Conservation (phyloP, 2,329 filamentous ascomycete species). For the Plenodomus biglobosus region DNA sequence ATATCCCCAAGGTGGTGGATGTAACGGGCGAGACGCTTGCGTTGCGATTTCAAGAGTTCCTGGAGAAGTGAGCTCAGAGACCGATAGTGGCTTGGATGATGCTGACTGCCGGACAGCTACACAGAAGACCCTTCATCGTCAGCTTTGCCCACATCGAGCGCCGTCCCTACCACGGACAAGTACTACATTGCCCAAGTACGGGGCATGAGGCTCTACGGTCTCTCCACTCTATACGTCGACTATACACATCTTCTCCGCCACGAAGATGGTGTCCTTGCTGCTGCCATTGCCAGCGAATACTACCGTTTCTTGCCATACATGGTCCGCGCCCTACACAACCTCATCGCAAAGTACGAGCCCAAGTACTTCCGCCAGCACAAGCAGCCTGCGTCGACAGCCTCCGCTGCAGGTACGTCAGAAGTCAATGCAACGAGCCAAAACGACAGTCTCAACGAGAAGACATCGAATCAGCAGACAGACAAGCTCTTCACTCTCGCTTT, state of each 20-base stretch:
- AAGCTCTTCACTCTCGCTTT: conserved; percentile 93
- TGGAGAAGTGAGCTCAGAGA: conserved; percentile 64
- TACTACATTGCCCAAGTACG: conserved; percentile 86
- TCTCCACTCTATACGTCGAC: conserved; percentile 87
- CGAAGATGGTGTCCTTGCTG: conserved; percentile 77
- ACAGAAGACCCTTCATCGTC: conserved; percentile 68
- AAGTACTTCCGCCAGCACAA: conserved; percentile 92
- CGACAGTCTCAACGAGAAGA: conserved; percentile 66
- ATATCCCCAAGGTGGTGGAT: conserved; percentile 74
- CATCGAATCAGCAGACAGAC: conserved; percentile 91
- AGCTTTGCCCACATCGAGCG: conserved; percentile 65
- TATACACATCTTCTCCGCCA: conserved; percentile 79
- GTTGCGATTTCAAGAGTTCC: conserved; percentile 75
- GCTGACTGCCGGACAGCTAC: conserved; percentile 50
- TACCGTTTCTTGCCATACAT: conserved; percentile 95
- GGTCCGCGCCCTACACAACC: conserved; percentile 82
- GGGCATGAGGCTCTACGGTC: conserved; percentile 69
- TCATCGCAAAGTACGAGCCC: conserved; percentile 92
- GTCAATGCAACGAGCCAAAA: conserved; percentile 61
- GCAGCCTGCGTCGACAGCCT: conserved; percentile 74
- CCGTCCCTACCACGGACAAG: conserved; percentile 70
- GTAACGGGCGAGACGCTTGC: conserved; percentile 73
- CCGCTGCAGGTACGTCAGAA: conserved; percentile 67
- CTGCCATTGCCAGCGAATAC: conserved; percentile 85
- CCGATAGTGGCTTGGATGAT: neutral